A percentile compares a stretch with the other conserved stretches of the same genome.
These are phyloP conservation scores for Passiflora organensis DNA, from an alignment of 345 rosid genomes.

Conservation along the genomic window DNA sequence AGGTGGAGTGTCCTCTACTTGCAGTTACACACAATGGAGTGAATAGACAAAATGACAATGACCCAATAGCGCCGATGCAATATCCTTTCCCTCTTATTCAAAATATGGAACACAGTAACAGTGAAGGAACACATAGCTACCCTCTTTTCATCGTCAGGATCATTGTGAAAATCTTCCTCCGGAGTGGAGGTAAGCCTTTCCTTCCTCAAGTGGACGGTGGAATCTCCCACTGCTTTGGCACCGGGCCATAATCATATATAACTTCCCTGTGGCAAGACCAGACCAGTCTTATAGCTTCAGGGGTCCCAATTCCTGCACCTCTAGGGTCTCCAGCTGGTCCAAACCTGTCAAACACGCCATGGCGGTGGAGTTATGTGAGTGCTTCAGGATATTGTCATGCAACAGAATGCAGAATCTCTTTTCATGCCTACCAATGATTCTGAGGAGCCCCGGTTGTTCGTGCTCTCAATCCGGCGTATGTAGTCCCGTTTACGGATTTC, in stretches of 20 bases:
- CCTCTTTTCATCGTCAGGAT: too few relatives aligned
- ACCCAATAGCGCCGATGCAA: too few relatives aligned
- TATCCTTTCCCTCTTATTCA: too few relatives aligned
- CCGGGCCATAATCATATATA: conserved; percentile 83
- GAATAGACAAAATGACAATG: too few relatives aligned
- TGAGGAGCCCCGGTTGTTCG: conserved; percentile 99
- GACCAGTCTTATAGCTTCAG: conserved; percentile 92
- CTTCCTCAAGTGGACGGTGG: conserved; percentile 54
- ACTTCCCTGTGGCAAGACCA: conserved; percentile 98
- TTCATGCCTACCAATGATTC: conserved; percentile 71
- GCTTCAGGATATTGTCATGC: not conserved
- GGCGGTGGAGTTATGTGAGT: not conserved
- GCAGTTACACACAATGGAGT: too few relatives aligned
- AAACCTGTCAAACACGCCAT: conserved; percentile 50
- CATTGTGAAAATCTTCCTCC: too few relatives aligned
- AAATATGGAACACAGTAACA: too few relatives aligned
- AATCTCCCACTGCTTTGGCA: conserved; percentile 66
- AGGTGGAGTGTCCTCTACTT: too few relatives aligned
- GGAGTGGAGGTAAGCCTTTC: too few relatives aligned
- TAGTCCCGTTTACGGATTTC: conserved; percentile 85
- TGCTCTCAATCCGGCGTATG: conserved; percentile 92
- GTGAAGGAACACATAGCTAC: too few relatives aligned
- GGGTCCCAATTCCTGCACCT: conserved; percentile 98
- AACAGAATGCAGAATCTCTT: not conserved
- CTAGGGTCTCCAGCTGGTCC: conserved; percentile 99